phyloP scores from a whole-genome alignment of 768 basidiomycete genomes.

The Inosperma sp. region DNA sequence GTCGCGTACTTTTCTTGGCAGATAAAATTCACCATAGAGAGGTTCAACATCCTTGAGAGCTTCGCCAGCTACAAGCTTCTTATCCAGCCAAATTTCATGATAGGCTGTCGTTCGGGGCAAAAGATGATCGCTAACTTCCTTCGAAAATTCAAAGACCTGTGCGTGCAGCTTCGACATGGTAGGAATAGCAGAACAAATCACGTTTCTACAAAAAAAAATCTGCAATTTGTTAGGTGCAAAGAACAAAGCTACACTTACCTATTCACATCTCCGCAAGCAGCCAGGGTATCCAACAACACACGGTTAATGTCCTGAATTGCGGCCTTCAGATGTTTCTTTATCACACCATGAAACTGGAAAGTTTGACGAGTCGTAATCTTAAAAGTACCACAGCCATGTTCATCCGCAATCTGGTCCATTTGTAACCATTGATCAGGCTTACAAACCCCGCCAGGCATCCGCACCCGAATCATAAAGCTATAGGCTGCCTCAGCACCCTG shows the following conservation, averaged over 20 bases:
- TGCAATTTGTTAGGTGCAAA: neutral
- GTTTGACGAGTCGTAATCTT: conserved; percentile 98
- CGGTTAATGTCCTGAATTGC: conserved; percentile 96
- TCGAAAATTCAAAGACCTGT: conserved; percentile 81
- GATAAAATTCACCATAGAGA: conserved; percentile 95
- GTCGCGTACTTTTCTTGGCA: conserved; percentile 80
- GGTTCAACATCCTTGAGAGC: conserved; percentile 94
- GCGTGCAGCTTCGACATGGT: conserved; percentile 80
- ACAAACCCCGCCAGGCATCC: conserved; percentile 96
- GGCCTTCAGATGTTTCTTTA: conserved; percentile 93
- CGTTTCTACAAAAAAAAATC: conserved; percentile 54
- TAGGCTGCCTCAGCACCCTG: conserved; percentile 95
- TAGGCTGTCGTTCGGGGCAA: conserved; percentile 91
- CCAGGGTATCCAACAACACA: conserved; percentile 87
- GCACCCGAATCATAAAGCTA: conserved; percentile 97
- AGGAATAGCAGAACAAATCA: conserved; percentile 89
- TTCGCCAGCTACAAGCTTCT: conserved; percentile 92
- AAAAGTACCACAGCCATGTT: conserved; percentile 89
- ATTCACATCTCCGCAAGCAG: conserved; percentile 98
- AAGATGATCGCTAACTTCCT: conserved; percentile 77
- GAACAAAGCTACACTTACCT: conserved; percentile 42
- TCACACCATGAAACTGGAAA: conserved; percentile 99
- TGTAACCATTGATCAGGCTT: conserved; percentile 87
- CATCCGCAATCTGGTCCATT: conserved; percentile 95
- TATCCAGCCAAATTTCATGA: conserved; percentile 99